These are phyloP conservation scores for Emericellopsis atlantica DNA, from an alignment of 2,329 filamentous ascomycete species.

Conservation along the genomic window DNA sequence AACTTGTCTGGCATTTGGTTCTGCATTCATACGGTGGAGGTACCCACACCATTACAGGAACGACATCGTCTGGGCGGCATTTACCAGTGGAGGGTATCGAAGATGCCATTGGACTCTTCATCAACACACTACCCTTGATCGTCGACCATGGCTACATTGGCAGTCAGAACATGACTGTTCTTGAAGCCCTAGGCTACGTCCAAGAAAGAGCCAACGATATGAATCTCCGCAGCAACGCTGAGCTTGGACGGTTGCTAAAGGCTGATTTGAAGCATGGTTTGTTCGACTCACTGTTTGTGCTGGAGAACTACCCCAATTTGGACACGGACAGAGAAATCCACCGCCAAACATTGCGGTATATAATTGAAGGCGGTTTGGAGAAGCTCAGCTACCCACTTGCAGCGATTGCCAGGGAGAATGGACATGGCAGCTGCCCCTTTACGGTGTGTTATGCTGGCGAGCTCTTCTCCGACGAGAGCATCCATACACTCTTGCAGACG, in stretches of 20 bases:
- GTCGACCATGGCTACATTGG: not conserved
- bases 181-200: not conserved
- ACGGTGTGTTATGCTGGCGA: constrained; percentile 1
- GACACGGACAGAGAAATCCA: not conserved
- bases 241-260: not conserved
- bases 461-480: not conserved
- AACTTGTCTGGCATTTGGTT: constrained; percentile 1
- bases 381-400: constrained; percentile 3
- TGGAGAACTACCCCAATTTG: constrained; percentile 1
- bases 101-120: constrained; percentile 1
- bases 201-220: constrained; percentile 1
- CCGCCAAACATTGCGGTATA: not conserved
- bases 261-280: constrained; percentile 1
- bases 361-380: not conserved
- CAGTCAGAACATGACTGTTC: not conserved
- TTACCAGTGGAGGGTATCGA: not conserved
- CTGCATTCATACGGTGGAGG: constrained; percentile 1
- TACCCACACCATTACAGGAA: not conserved
- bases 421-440: not conserved
- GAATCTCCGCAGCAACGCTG: constrained; percentile 1
- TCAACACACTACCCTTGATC: constrained; percentile 1
- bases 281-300: constrained; percentile 1
- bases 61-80: not conserved
- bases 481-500: not conserved
- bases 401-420: constrained; percentile 1